Conservation (phyloP, 176 grass and related monocot genomes). For the Miscanthus lutarioriparius region DNA sequence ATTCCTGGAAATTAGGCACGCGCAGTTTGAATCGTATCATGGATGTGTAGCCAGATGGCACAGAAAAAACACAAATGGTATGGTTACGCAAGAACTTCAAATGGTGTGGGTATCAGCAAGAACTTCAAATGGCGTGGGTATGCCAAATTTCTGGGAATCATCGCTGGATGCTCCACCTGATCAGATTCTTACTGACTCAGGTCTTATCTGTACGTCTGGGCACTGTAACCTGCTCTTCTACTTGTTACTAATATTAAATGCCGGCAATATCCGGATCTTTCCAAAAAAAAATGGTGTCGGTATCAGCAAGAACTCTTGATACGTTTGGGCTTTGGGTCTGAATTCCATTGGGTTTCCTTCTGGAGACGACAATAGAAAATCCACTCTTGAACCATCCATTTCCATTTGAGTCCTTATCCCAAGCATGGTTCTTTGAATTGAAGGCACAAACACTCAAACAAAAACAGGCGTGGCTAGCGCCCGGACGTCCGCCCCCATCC, state of each 20-base stretch:
- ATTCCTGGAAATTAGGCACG: not conserved
- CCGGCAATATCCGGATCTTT: not conserved
- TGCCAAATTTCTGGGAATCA: no score
- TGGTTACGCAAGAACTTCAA: not conserved
- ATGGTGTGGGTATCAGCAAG: no score
- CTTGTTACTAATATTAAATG: no score
- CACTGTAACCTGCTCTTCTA: not conserved
- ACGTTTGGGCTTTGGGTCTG: not conserved
- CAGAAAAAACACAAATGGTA: not conserved
- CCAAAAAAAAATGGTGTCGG: not conserved
- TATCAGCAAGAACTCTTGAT: not conserved
- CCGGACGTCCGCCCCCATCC: no score
- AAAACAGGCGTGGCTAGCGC: no score
- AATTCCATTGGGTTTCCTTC: not conserved
- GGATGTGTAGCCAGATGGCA: not conserved
- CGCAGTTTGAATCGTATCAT: not conserved
- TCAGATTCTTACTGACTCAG: not conserved
- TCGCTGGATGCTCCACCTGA: no score
- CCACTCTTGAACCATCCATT: not conserved
- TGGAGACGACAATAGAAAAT: not conserved
- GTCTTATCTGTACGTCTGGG: not conserved
- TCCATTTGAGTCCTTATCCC: not conserved
- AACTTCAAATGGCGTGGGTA: not conserved
- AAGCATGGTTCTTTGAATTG: not conserved
- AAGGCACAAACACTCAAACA: not conserved